Evolutionary conservation across 345 rosid species (phyloP), one percentile per base, ranked within the genome.

Genomic region (Populus deltoides): DNA sequence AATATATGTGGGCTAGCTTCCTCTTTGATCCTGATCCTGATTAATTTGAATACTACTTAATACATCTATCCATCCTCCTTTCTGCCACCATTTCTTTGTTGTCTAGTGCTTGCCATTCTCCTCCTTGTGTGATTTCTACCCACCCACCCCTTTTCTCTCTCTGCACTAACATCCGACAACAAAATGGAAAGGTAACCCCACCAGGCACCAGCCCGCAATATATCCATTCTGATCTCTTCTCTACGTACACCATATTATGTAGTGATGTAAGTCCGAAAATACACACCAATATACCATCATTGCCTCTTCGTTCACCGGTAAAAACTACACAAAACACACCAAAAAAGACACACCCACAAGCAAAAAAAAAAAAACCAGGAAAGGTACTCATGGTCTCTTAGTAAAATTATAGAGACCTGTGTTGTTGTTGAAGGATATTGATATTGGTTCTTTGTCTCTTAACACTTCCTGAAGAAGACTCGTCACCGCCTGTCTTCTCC

Each of bases 361-460:
- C 39, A 47, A 70, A 86, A 65, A 10, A 45, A 17, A 49, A 3
- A 10, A 9, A 71, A 55, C 12, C 35, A 29, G 17, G 31, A 3
- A 67, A 33, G 61, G 71, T 31, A 31, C 53, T 77, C 69, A 11
- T 10, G 49, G n/a, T 75, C 17, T 38, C 73, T 55, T 59, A 17
- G 27, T n/a, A 41, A 84, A 76, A 62, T 86, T 78, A 88, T 78
- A 88, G 82, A 82, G 94, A 88, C 89, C 89, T 90, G 90, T 89
- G 74, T 8, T 80, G 79, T 8, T 75, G 74, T 29, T 82, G 84
- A 7, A 89, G 83, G 73, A 90, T 86, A 66, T 86, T 89, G 77
- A 87, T 87, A 65, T 70, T 81, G 82, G 92, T 89, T 80, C 97
- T 89, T 83, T 92, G 97, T 85, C 97, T 90, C 92, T 93, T 96